Evolutionary conservation across 2,329 filamentous ascomycete species (phyloP), one percentile per base, ranked within the genome.

Genomic region (Cladosporium colombiae): DNA sequence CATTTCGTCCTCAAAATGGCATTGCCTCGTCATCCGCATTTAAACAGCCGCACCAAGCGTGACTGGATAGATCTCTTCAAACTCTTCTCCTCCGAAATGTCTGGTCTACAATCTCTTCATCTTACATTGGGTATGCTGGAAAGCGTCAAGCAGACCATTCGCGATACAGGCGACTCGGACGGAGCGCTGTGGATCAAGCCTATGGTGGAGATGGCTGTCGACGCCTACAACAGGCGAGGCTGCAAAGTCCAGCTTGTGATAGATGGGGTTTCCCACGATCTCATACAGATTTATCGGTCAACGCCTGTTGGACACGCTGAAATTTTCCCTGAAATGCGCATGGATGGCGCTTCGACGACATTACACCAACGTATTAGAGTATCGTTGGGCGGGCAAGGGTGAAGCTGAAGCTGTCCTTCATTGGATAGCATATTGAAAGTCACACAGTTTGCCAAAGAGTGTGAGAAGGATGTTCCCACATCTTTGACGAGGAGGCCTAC

Each of bases 21-120:
- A 1, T 68, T 75, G 11, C 74, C 74, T 14, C 70, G 74, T 11
- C 74, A 76, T 66, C 74, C 74, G 5, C 63, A 63, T 58, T 57
- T 72, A 50, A 75, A 76, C 69, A 68, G 55, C 46, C 70, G 74
- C 29, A 72, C 74, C 1, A 67, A 67, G 7, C 71, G 71, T 5
- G 74, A 76, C 67, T 76, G 74, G 74, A 49, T 62, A 14, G 72
- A 72, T 33, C 66, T 76, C 7, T 75, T 73, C 68, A 62, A 58
- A 3, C 74, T 76, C 65, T 76, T 76, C 68, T 66, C 66, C 11
- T 64, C 65, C 5, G 69, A 75, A 27, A 74, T 74, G 70, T 69
- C 66, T n/a, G 74, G 74, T 5, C 64, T 76, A 33, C 70, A 72
- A 59, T 69, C 59, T 25, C 64, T 76, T 29, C 70, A 72, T 46